phyloP scores from a whole-genome alignment of 805 yeast species.

The Candida nonsorbophila region DNA sequence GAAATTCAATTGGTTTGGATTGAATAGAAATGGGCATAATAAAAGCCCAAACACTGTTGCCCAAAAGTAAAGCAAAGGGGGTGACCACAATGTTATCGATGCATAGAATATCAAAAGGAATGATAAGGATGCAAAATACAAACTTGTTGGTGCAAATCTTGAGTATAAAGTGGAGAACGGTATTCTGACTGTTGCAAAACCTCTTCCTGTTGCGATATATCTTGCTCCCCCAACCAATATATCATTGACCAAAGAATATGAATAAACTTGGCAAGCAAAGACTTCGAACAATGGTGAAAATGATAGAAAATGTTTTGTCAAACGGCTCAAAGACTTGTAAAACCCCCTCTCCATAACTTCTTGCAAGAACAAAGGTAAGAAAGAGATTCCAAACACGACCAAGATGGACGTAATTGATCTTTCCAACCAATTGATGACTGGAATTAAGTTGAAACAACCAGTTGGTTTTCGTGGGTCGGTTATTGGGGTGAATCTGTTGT shows the following conservation, averaged over 20 bases:
- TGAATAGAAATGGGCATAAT: slow-evolving; percentile 68
- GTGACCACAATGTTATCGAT: slow-evolving; percentile 59
- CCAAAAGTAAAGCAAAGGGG: slow-evolving; percentile 64
- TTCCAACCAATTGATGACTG: slow-evolving; percentile 76
- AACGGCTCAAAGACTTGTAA: slow-evolving; percentile 68
- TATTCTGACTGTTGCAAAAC: slow-evolving; percentile 77
- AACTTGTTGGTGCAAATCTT: slow-evolving; percentile 63
- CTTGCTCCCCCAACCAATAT: slow-evolving; percentile 82
- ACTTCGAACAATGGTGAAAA: slow-evolving; percentile 80
- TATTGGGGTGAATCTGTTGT: slow-evolving; percentile 59
- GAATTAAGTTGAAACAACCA: slow-evolving; percentile 71
- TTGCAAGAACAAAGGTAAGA: slow-evolving; percentile 72
- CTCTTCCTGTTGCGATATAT: slow-evolving; percentile 82
- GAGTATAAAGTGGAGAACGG: slow-evolving; percentile 71
- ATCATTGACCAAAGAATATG: slow-evolving; percentile 66
- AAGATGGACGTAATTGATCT: slow-evolving; percentile 77
- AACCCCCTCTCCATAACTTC: slow-evolving; percentile 80
- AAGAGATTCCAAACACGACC: slow-evolving; percentile 76
- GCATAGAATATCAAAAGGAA: slow-evolving; percentile 50
- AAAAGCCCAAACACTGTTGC: slow-evolving; percentile 60
- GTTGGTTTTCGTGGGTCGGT: slow-evolving; percentile 62
- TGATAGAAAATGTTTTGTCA: slow-evolving; percentile 62
- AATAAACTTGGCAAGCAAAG: slow-evolving; percentile 74
- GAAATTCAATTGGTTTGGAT: slow-evolving; percentile 73
- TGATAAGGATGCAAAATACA: slow-evolving; percentile 57